A percentile compares a stretch with the other conserved stretches of the same genome.
These are phyloP conservation scores for Morella rubra DNA, from an alignment of 306 rosid genomes.

Conservation along the genomic window DNA sequence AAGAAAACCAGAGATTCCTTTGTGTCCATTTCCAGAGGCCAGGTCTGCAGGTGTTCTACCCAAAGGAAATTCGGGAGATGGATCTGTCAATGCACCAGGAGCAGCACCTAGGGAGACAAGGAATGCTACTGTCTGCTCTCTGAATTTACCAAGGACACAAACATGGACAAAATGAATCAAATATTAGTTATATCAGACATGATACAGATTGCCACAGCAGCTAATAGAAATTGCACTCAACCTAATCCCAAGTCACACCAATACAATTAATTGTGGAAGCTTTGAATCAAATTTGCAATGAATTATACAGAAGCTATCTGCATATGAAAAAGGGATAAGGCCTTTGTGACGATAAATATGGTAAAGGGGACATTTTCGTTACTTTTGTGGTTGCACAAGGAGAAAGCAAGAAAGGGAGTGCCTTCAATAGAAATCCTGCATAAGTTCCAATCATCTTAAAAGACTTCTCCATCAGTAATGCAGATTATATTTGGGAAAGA, in stretches of 20 bases:
- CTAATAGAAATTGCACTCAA: not conserved
- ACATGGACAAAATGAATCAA: constrained; percentile 24
- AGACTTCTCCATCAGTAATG: not conserved
- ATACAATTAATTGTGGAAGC: constrained; percentile 8
- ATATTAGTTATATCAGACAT: constrained; percentile 19
- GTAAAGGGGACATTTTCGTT: not conserved
- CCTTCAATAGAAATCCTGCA: not conserved
- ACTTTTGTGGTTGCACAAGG: not conserved
- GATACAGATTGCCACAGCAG: constrained; percentile 13
- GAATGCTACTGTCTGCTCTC: constrained; percentile 72
- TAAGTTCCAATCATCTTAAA: not conserved
- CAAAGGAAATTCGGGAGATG: constrained; percentile 60
- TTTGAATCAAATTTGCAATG: constrained; percentile 9
- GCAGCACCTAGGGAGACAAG: constrained; percentile 66
- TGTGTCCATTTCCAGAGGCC: constrained; percentile 73
- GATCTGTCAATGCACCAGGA: constrained; percentile 69
- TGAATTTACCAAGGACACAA: constrained; percentile 34
- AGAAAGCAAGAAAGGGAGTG: not conserved
- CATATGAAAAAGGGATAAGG: not conserved
- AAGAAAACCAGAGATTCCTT: constrained; percentile 85
- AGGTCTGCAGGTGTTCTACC: constrained; percentile 76
- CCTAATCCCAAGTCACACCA: constrained; percentile 11
- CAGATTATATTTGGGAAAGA: not conserved
- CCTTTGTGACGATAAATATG: not conserved
- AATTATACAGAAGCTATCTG: constrained; percentile 3